These are phyloP conservation scores for Leishmania amazonensis DNA, from an alignment of 208 protist genomes.

Conservation along the genomic window DNA sequence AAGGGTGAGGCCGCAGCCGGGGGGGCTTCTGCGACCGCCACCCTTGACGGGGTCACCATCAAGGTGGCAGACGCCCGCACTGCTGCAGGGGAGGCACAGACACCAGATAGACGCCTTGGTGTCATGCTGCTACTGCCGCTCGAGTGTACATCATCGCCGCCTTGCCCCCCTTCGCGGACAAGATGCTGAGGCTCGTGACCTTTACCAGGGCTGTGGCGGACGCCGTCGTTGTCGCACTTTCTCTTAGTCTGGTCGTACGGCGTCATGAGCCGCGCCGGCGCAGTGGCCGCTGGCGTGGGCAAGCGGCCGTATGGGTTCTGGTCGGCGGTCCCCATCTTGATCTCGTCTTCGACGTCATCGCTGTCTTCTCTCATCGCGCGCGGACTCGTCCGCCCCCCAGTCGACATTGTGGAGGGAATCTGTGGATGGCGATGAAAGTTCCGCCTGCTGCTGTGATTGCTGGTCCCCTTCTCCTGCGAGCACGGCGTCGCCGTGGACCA, in stretches of 20 bases:
- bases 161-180: not conserved
- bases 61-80: not conserved
- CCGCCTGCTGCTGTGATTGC: not conserved
- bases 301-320: not conserved
- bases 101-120: constrained; percentile 9
- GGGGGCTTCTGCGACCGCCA: not conserved
- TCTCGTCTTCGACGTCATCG: not conserved
- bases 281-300: not conserved
- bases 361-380: not conserved
- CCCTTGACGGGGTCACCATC: not conserved
- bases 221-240: not conserved
- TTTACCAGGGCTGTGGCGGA: not conserved
- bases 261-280: not conserved
- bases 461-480: not conserved
- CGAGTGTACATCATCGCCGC: not conserved
- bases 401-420: not conserved
- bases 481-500: constrained; percentile 15
- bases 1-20: not conserved
- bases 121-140: constrained; percentile 8
- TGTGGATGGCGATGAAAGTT: not conserved
- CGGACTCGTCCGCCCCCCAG: not conserved
- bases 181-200: not conserved
- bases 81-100: not conserved
- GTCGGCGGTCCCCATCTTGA: not conserved
- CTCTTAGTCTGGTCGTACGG: not conserved